Conservation (phyloP, 2,329 filamentous ascomycete species). For the Calonectria leucothoes region DNA sequence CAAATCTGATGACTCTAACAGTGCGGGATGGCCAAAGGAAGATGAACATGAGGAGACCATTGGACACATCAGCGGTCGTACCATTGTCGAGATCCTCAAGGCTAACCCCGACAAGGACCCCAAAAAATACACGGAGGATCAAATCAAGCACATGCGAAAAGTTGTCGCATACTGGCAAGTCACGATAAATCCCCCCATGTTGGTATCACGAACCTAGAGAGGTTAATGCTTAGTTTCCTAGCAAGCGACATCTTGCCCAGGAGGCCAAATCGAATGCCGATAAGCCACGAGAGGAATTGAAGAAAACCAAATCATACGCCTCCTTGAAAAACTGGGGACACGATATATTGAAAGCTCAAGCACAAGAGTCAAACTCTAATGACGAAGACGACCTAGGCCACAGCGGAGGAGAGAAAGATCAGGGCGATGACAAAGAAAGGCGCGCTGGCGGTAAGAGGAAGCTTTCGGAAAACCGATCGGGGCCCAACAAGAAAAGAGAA, state of each 20-base stretch:
- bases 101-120: constrained; percentile 69
- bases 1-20: constrained; percentile 65
- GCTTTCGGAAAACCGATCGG: constrained; percentile 32
- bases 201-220: neutral
- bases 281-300: constrained; percentile 57
- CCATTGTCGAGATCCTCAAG: constrained; percentile 72
- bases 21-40: constrained; percentile 70
- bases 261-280: constrained; percentile 69
- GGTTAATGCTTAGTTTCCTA: constrained; percentile 21
- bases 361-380: no score
- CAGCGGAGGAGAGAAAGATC: constrained; percentile 25
- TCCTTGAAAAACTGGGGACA: constrained; percentile 73
- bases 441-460: constrained; percentile 42
- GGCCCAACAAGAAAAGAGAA: constrained; percentile 47
- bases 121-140: constrained; percentile 66
- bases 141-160: constrained; percentile 69
- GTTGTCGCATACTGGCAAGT: constrained; percentile 70
- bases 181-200: neutral
- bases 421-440: constrained; percentile 20
- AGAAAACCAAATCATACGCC: constrained; percentile 65
- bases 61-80: constrained; percentile 72
- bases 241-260: constrained; percentile 74
- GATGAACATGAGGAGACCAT: constrained; percentile 69
- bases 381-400: no score
- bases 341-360: constrained; percentile 59